phyloP scores from a whole-genome alignment of 192 early-diverging fungal species.

The Linderina pennispora region DNA sequence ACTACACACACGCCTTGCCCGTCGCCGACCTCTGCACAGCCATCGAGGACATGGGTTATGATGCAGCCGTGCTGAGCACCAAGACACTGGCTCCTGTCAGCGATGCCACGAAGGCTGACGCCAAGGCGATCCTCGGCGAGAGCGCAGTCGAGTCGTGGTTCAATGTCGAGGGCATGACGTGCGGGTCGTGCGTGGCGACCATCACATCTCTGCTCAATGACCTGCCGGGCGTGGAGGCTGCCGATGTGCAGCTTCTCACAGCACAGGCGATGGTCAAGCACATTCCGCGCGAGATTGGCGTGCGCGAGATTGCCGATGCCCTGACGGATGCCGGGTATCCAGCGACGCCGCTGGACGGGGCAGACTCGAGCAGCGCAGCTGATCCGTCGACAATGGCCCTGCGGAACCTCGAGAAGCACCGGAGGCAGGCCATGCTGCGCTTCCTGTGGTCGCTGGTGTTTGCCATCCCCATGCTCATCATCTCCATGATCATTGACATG shows the following conservation, averaged over 20 bases:
- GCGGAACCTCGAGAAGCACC: conserved; percentile 71
- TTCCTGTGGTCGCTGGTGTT: conserved; percentile 60
- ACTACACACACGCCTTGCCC: conserved; percentile 11
- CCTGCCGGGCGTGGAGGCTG: conserved; percentile 58
- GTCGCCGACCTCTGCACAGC: conserved; percentile 39
- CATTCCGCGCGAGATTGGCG: conserved; percentile 56
- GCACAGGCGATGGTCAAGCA: conserved; percentile 67
- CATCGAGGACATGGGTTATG: conserved; percentile 74
- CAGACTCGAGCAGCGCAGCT: conserved; percentile 40
- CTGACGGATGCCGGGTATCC: conserved; percentile 74
- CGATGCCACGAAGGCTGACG: not conserved
- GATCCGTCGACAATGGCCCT: conserved; percentile 64
- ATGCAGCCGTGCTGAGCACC: conserved; percentile 47
- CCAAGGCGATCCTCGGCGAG: conserved; percentile 10
- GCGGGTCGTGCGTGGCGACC: conserved; percentile 81
- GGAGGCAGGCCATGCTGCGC: conserved; percentile 57
- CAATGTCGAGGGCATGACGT: conserved; percentile 87
- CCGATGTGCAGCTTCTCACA: conserved; percentile 70
- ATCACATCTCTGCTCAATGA: conserved; percentile 64
- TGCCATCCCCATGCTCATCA: conserved; percentile 70
- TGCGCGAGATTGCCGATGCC: conserved; percentile 70
- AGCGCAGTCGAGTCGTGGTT: conserved; percentile 34
- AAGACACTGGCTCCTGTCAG: conserved; percentile 1
- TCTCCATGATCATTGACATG: conserved; percentile 54
- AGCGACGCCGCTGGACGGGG: conserved; percentile 39